Percentiles rank a stretch among this genome's conserved stretches.
Evolutionary conservation across 225 moss, liverwort and hornwort species (phyloP).

Genomic region (Bryum argenteum): DNA sequence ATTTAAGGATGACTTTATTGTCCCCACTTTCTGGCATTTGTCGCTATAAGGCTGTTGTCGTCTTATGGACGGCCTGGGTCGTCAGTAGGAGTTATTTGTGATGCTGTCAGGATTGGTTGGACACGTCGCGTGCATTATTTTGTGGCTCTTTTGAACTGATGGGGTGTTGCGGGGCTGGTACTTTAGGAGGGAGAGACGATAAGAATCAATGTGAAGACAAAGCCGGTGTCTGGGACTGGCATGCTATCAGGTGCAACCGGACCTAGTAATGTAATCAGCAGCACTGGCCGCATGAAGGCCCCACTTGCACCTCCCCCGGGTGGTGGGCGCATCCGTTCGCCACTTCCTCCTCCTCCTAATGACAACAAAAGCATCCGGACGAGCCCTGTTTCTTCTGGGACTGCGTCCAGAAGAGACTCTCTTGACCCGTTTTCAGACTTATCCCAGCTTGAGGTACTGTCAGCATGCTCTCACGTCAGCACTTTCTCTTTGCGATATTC

Average conservation of each 20-base stretch:
- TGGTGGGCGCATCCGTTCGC: slow-evolving; percentile 89
- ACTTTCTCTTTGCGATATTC: background rate
- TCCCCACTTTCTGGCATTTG: background rate
- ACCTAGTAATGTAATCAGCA: slow-evolving; percentile 51
- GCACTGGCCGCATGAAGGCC: slow-evolving; percentile 77
- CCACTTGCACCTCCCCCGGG: slow-evolving; percentile 97
- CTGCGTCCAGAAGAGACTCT: slow-evolving; percentile 47
- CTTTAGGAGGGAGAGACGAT: slow-evolving; percentile 96
- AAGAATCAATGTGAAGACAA: slow-evolving; percentile 93
- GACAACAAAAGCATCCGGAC: slow-evolving; percentile 66
- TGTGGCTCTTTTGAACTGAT: slow-evolving; percentile 16
- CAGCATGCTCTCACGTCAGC: too few species aligned
- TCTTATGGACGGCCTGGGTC: slow-evolving; percentile 10
- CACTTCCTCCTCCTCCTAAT: slow-evolving; percentile 93
- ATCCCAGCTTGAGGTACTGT: slow-evolving; percentile 78
- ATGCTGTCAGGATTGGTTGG: background rate
- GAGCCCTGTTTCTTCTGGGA: slow-evolving; percentile 59
- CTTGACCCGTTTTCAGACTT: slow-evolving; percentile 77
- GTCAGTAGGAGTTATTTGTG: background rate
- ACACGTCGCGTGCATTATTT: too few species aligned
- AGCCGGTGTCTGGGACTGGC: slow-evolving; percentile 73
- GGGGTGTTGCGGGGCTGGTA: background rate
- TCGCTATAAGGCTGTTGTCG: background rate
- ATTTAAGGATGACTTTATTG: background rate
- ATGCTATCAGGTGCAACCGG: slow-evolving; percentile 80